Evolutionary conservation across 106 monocot species (phyloP).

Genomic region (Platanthera zijinensis): DNA sequence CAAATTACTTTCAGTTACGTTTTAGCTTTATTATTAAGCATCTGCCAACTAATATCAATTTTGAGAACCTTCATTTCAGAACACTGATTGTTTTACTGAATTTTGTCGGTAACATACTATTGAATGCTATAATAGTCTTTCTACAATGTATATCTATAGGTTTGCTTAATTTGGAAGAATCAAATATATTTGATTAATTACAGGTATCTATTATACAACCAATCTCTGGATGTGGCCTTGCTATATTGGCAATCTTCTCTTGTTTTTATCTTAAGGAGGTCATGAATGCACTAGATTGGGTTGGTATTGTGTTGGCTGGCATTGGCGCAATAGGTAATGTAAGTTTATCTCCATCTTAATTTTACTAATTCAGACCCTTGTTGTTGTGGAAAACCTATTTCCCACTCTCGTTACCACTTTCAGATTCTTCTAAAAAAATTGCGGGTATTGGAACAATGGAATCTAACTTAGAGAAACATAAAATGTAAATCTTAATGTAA

Average conservation of each 20-base stretch:
- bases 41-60: not conserved
- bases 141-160: not conserved
- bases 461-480: not conserved
- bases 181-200: not conserved
- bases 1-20: not conserved
- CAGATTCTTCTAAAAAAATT: not conserved
- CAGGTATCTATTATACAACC: constrained; percentile 98
- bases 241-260: constrained; percentile 89
- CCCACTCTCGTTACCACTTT: not conserved
- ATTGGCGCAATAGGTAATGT: constrained; percentile 91
- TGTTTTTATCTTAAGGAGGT: constrained; percentile 95
- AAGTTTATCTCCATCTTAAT: constrained; percentile 15
- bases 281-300: constrained; percentile 91
- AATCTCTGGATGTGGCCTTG: constrained; percentile 93
- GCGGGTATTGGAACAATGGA: not conserved
- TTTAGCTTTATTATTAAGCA: not conserved
- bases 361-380: not conserved
- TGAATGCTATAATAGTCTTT: not conserved
- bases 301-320: constrained; percentile 83
- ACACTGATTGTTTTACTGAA: not conserved
- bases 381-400: not conserved
- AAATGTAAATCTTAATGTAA: not conserved
- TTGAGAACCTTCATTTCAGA: not conserved
- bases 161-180: not conserved
- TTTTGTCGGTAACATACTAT: not conserved